Percentiles rank a stretch among this genome's conserved stretches.
Evolutionary conservation across 345 rosid genomes (phyloP).

Genomic region (Citrus mangshanensis): DNA sequence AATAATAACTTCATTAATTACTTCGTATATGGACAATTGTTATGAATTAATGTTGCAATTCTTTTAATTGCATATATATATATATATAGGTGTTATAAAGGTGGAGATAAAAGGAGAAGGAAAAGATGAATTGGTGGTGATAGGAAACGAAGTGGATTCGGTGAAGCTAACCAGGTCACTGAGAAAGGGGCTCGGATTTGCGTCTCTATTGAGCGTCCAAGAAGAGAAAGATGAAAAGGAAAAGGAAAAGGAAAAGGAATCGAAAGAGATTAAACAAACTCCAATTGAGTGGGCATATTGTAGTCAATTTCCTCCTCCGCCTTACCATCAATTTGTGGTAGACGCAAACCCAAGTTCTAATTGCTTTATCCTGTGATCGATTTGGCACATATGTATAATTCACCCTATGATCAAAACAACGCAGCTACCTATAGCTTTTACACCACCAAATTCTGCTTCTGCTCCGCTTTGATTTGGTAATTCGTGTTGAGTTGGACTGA

Average conservation of each 20-base stretch:
- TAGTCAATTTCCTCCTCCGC: background rate
- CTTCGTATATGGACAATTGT: background rate
- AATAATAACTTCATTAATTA: no score
- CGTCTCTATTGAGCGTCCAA: constrained; percentile 8
- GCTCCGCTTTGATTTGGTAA: background rate
- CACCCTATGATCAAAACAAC: no score
- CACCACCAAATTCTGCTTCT: background rate
- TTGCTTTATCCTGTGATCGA: background rate
- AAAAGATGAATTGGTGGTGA: constrained; percentile 1
- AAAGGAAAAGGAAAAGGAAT: background rate
- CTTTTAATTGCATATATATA: no score
- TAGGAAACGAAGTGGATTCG: constrained; percentile 9
- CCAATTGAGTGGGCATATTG: background rate
- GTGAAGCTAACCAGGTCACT: background rate
- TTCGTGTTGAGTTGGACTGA: no score
- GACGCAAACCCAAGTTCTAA: background rate
- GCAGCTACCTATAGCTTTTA: background rate
- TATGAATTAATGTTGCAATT: background rate
- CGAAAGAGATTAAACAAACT: background rate
- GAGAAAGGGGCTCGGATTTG: background rate
- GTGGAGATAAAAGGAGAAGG: constrained; percentile 5
- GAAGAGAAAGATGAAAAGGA: background rate
- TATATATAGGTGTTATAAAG: background rate
- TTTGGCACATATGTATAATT: background rate
- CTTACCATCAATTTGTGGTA: background rate